Evolutionary conservation across 805 yeast species (phyloP), one percentile per base, ranked within the genome.

Genomic region (Komagataella mondaviorum): DNA sequence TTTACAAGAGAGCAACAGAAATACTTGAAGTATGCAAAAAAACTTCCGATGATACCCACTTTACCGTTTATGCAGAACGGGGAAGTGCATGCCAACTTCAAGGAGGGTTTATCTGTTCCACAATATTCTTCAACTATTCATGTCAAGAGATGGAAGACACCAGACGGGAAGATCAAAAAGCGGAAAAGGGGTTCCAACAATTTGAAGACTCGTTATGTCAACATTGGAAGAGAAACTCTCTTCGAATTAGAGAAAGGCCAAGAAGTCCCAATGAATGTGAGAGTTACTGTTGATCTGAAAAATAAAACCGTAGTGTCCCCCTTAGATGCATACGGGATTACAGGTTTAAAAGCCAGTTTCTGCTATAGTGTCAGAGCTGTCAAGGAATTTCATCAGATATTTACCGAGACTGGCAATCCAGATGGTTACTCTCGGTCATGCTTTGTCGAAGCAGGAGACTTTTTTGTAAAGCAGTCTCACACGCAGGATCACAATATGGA

Each of bases 361-460:
- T 95, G 95, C 0, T 89, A 84, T 62, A 77, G 75, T 52, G 90
- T 89, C 1, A 70, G 97, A 52, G 67, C 83, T 8, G 87, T 85
- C 2, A 70, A 72, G 51, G 60, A 69, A 5, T 80, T 88, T 59
- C 75, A 80, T 46, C 68, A 80, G 4, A 64, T 89, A 0, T 89
- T 87, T 65, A 82, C 93, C 14, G 86, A 85, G 59, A 73, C 85
- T 48, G 70, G 82, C 2, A 73, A 72, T 52, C 74, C 78, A 2
- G 75, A 72, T 3, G 96, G 96, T 0, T 89, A 89, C 63, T 71
- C 83, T 0, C 79, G 77, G 57, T 75, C 88, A 2, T 61, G 84
- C 1, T 85, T 76, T 65, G 76, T 81, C 23, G 78, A 81, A 53
- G 73, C 88, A 59, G 88, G 88, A 24, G 86, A 83, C 53, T 85